These are phyloP conservation scores for Suillus spraguei DNA, from an alignment of 768 basidiomycete species.

Conservation along the genomic window DNA sequence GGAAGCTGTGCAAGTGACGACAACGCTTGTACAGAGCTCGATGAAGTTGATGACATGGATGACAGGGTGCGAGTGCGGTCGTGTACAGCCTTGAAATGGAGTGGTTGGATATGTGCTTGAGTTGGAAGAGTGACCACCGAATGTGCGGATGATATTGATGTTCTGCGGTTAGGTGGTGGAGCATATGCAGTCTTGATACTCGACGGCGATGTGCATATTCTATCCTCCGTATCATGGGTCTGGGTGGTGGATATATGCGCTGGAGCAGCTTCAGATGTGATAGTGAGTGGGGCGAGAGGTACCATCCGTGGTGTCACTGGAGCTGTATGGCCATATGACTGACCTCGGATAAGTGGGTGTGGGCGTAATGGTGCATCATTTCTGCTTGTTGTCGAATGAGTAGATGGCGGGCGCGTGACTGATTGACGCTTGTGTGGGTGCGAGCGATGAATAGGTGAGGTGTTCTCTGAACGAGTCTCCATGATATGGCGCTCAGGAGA, in stretches of 20 bases:
- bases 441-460: constrained; percentile 40
- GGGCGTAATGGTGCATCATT: constrained; percentile 52
- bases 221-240: constrained; percentile 24
- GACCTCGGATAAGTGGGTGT: constrained; percentile 77
- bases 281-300: constrained; percentile 60
- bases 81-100: constrained; percentile 34
- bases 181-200: constrained; percentile 40
- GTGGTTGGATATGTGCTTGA: constrained; percentile 35
- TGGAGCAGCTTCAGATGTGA: constrained; percentile 52
- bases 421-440: constrained; percentile 42
- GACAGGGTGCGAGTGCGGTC: constrained; percentile 60
- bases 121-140: constrained; percentile 62
- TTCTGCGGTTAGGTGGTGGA: constrained; percentile 42
- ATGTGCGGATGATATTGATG: constrained; percentile 59
- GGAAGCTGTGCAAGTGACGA: constrained; percentile 61
- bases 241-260: constrained; percentile 46
- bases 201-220: constrained; percentile 36
- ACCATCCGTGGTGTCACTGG: constrained; percentile 44
- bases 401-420: constrained; percentile 63
- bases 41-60: constrained; percentile 52
- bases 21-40: constrained; percentile 52
- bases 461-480: constrained; percentile 41
- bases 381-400: constrained; percentile 51
- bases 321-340: constrained; percentile 55
- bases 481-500: constrained; percentile 23